Evolutionary conservation across 2,329 filamentous ascomycete genomes (phyloP).

Genomic region (Lasiodiplodia gonubiensis): DNA sequence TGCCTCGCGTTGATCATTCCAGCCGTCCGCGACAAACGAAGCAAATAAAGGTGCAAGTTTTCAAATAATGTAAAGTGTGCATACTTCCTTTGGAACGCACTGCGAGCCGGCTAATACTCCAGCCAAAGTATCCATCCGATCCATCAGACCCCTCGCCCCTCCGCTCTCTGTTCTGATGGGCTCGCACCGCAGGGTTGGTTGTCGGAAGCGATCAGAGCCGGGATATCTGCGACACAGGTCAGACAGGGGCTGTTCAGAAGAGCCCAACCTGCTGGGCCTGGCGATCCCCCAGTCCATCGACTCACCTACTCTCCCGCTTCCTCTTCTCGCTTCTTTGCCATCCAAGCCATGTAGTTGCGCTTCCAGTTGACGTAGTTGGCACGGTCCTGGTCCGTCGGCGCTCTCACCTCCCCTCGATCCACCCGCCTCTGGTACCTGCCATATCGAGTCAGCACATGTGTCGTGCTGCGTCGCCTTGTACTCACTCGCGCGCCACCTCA

Average conservation of each 20-base stretch:
- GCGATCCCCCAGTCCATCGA: neutral
- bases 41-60: no score
- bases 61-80: neutral
- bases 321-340: conserved; percentile 6
- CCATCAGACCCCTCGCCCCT: neutral
- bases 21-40: conserved; percentile 3
- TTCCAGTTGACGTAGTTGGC: conserved; percentile 17
- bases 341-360: conserved; percentile 1
- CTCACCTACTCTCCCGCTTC: neutral
- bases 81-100: neutral
- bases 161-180: neutral
- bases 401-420: neutral
- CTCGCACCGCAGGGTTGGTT: neutral
- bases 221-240: conserved; percentile 9
- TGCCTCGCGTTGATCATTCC: neutral
- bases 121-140: neutral
- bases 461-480: neutral
- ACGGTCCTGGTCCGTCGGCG: conserved; percentile 7
- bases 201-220: conserved; percentile 16
- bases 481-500: conserved; percentile 13
- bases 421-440: conserved; percentile 14
- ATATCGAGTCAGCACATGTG: neutral
- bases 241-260: neutral
- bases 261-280: neutral
- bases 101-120: neutral